Evolutionary conservation across 305 asterid genomes (phyloP), one percentile per base, ranked within the genome.

Genomic region (Fraxinus latifolia): DNA sequence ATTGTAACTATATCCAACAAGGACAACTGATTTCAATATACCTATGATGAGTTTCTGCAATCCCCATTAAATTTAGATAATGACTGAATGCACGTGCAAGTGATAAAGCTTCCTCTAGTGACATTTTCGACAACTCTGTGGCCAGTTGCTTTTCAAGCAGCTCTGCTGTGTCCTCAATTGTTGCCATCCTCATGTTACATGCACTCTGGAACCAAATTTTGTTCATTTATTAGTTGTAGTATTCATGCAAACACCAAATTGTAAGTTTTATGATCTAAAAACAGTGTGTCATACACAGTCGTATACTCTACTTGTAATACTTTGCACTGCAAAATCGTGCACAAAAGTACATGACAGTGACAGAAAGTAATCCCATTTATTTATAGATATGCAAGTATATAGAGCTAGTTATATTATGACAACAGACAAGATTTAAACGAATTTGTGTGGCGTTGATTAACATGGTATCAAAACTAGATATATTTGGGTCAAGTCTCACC

Each of bases 11-110:
- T 25, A 77, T 80, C 42, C 36, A 15, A 44, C 7, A 58, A 32
- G 80, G 27, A 23, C 47, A 44, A 32, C 39, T 65, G 77, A 82
- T 47, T 21, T 33, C 36, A 75, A 3, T 75, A 31, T 82, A 96
- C 99, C 98, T 90, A 84, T 96, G 99, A 88, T 96, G 98, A 76
- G 97, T 96, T 89, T 96, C 99, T 44, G 98, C 98, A 82, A 94
- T 92, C 79, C 97, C 97, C 88, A 96, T 91, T 85, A 96, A 89
- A 82, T 91, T 96, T 34, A 96, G 92, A 87, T 93, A 92, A 87
- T 96, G 99, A 84, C 97, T 96, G 87, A 96, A 96, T 25, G 97
- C 94, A 8, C 99, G 90, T 53, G 97, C 98, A 78, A 96, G 95
- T 19, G 93, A 79, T 36, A 94, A 80, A 23, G 99, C 98, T 85